phyloP scores from a whole-genome alignment of 441 rosid genomes.

The Jatropha podagrica region DNA sequence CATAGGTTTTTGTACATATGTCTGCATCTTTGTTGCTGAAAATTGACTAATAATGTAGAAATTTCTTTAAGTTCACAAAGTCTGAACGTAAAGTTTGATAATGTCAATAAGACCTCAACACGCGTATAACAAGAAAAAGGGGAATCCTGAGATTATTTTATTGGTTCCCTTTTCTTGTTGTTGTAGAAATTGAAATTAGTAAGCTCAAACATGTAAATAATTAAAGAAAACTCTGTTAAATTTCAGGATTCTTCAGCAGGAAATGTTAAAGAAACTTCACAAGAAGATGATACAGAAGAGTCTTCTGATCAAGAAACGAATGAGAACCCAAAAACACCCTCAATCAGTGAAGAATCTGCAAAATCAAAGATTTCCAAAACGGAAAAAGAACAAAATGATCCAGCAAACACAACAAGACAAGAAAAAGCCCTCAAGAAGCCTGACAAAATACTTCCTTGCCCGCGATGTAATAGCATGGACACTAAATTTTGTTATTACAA shows the following conservation, averaged over 20 bases:
- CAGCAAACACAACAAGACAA: conserved; percentile 32
- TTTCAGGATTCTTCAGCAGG: conserved; percentile 45
- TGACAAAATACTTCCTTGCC: conserved; percentile 82
- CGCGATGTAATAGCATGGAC: conserved; percentile 91
- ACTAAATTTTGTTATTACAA: conserved; percentile 93
- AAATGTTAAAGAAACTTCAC: conserved; percentile 17
- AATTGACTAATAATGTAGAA: conserved; percentile 14
- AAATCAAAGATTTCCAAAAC: conserved; percentile 39
- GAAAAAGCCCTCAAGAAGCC: conserved; percentile 78
- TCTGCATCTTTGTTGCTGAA: not conserved
- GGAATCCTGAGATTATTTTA: not conserved
- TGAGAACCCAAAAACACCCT: conserved; percentile 43
- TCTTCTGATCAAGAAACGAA: conserved; percentile 25
- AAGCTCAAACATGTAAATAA: not conserved
- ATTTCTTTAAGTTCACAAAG: not conserved
- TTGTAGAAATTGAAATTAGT: not conserved
- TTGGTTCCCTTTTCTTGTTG: not conserved
- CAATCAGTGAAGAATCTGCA: conserved; percentile 43
- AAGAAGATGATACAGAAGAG: conserved; percentile 24
- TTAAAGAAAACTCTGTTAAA: conserved; percentile 11
- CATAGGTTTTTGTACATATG: not conserved
- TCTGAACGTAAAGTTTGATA: not conserved
- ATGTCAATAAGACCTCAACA: conserved; percentile 4
- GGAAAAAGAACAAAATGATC: conserved; percentile 40
- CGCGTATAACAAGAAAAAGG: conserved; percentile 2